Percentiles rank a stretch among this genome's conserved stretches.
phyloP scores from a whole-genome alignment of 106 monocot genomes.

The Dendrobium chrysotoxum region DNA sequence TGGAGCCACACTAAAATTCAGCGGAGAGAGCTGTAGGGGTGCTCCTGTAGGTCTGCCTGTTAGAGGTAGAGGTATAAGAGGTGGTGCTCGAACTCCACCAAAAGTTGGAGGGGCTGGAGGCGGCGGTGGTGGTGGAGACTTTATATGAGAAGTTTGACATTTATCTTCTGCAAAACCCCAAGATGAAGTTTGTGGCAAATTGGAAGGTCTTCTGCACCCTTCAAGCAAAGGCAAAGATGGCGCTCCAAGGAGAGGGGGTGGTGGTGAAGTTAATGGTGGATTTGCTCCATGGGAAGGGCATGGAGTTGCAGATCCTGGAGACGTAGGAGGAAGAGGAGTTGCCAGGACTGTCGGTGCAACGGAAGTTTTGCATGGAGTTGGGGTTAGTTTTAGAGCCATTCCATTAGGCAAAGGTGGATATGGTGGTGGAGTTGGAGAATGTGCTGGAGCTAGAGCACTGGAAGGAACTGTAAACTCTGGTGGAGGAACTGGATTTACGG shows the following conservation, averaged over 20 bases:
- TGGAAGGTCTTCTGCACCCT: background rate
- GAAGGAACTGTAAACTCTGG: background rate
- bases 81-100: background rate
- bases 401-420: background rate
- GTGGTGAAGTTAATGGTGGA: background rate
- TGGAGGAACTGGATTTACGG: background rate
- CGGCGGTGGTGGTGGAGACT: background rate
- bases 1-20: background rate
- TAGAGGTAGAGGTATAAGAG: background rate
- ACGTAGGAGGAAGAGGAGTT: background rate
- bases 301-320: background rate
- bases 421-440: background rate
- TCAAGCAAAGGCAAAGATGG: background rate
- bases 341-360: background rate
- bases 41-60: background rate
- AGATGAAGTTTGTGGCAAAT: background rate
- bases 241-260: background rate
- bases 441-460: background rate
- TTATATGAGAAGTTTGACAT: background rate
- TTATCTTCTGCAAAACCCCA: background rate
- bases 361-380: background rate
- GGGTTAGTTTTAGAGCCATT: background rate
- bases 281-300: background rate
- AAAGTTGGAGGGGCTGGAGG: background rate
- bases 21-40: background rate